Evolutionary conservation across 192 early-diverging fungal genomes (phyloP), one percentile per base, ranked within the genome.

Genomic region (Coemansia sp.): DNA sequence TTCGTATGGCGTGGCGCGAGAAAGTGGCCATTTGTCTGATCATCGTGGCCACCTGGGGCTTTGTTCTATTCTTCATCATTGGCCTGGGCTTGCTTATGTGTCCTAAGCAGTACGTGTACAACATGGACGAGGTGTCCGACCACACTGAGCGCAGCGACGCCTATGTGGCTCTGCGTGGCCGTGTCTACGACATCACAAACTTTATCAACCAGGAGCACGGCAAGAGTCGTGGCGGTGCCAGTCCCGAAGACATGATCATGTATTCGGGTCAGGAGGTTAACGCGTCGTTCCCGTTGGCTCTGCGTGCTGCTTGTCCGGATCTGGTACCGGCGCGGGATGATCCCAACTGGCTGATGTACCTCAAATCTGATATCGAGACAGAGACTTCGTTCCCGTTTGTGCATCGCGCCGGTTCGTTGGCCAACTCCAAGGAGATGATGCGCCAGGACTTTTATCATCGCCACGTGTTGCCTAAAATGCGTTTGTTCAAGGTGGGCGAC

Each of bases 1-100:
- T 98, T 48, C 91, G 87, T 40, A 95, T 96, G 94, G 96, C 96
- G 14, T 98, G 94, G 94, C 84, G 96, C 32, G 96, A 98, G 78
- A 98, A 98, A 73, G 82, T 92, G 14, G 86, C 89, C 0, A 84
- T 98, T 18, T 95, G 92, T 78, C 78, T 93, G 22, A 71, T 97
- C 66, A 96, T 98, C 45, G 87, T 91, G 60, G 76, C 94, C 18
- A 83, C 93, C 59, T 95, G 93, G 50, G 87, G 76, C 20, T 66
- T 86, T n/a, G 84, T 94, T 29, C 84, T 96, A 40, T 98, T 98
- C 76, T 85, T 94, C 68, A 93, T 98, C 56, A 86, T 94, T 48
- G 93, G 90, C 0, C 84, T 91, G 29, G 91, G 91, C 34, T 76
- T 83, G 17, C 65, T 91, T 33, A 70, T 92, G 54, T 93, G 91